phyloP scores from a whole-genome alignment of 2,329 filamentous ascomycete genomes.

The Pseudogymnoascus sp. region DNA sequence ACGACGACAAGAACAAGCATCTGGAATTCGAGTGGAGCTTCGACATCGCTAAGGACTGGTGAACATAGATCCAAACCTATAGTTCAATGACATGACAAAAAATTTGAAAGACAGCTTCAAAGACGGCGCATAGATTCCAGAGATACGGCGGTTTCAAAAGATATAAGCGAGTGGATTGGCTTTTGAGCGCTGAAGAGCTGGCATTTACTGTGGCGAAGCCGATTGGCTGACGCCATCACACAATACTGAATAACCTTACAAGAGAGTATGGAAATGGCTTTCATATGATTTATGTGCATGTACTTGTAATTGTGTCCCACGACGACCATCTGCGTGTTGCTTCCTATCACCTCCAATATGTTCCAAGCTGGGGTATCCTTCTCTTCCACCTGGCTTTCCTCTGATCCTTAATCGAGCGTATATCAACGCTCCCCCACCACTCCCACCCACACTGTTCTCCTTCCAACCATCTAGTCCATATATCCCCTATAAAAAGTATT shows the following conservation, averaged over 20 bases:
- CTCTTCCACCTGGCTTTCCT: not conserved
- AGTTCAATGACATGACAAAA: not conserved
- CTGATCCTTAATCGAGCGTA: not conserved
- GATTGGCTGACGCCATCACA: not conserved
- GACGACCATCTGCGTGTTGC: not conserved
- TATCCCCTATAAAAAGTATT: constrained; percentile 57
- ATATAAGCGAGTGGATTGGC: not conserved
- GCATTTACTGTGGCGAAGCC: not conserved
- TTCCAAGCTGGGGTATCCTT: not conserved
- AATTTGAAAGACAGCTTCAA: not conserved
- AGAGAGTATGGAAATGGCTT: not conserved
- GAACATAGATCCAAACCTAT: constrained; percentile 24
- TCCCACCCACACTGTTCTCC: not conserved
- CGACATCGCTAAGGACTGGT: constrained; percentile 96
- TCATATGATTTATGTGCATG: not conserved
- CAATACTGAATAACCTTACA: not conserved
- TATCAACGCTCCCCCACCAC: not conserved
- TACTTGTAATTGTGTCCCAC: not conserved
- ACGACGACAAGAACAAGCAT: constrained; percentile 89
- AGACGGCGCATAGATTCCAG: not conserved
- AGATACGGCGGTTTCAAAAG: not conserved
- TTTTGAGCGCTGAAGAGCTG: not conserved
- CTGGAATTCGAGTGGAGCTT: constrained; percentile 94
- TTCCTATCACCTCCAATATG: not conserved
- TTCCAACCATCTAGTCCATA: not conserved